These are phyloP conservation scores for Saksenaea vasiformis DNA, from an alignment of 371 early-diverging fungal genomes.

Conservation along the genomic window DNA sequence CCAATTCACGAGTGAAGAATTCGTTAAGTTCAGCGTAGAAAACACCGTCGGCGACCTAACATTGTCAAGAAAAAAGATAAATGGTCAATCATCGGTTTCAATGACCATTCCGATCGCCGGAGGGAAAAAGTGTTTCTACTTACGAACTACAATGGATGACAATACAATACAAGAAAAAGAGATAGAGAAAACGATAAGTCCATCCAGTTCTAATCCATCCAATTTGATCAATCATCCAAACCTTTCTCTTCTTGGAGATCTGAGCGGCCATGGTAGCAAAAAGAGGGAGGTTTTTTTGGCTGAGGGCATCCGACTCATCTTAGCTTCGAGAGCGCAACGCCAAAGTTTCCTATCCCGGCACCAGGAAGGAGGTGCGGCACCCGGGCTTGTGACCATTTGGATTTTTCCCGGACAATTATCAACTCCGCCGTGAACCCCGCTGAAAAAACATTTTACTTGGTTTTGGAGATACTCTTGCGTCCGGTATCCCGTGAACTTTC, in stretches of 20 bases:
- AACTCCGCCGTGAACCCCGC: too few species aligned
- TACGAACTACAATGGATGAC: slow-evolving; percentile 43
- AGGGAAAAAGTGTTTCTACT: slow-evolving; percentile 33
- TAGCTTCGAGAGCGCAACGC: slow-evolving; percentile 3
- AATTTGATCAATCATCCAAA: slow-evolving; percentile 21
- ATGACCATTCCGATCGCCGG: not conserved
- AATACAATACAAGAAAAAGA: not conserved
- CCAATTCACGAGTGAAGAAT: slow-evolving; percentile 95
- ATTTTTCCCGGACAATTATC: too few species aligned
- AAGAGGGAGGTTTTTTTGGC: slow-evolving; percentile 13
- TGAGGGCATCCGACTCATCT: not conserved
- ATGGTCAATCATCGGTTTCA: not conserved
- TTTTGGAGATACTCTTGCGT: too few species aligned
- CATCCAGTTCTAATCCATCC: slow-evolving; percentile 21
- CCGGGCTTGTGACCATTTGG: not conserved
- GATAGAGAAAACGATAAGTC: not conserved
- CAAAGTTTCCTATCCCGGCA: not conserved
- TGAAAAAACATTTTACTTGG: too few species aligned
- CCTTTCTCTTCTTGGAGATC: slow-evolving; percentile 80
- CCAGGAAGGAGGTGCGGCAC: not conserved
- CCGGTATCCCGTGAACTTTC: too few species aligned
- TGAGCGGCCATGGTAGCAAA: slow-evolving; percentile 45
- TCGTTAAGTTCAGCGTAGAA: slow-evolving; percentile 99
- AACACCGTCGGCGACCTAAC: slow-evolving; percentile 96
- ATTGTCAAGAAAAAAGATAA: not conserved